A percentile compares a stretch with the other conserved stretches of the same genome.
Evolutionary conservation across 345 rosid genomes (phyloP).

Genomic region (Acer negundo): DNA sequence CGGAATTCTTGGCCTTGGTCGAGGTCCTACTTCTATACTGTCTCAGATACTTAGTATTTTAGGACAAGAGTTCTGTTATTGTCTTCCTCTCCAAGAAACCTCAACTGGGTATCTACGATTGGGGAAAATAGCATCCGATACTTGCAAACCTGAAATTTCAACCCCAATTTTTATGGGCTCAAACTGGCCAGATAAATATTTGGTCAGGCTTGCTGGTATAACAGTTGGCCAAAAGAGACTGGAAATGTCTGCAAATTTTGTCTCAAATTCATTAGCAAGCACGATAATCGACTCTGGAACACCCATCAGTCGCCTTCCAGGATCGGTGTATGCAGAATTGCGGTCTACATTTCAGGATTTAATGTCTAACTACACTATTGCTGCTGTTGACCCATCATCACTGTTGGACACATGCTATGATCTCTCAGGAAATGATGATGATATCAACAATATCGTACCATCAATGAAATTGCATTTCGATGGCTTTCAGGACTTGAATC

Average conservation of each 20-base stretch:
- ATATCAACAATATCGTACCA: neutral
- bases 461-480: conserved; percentile 30
- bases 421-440: neutral
- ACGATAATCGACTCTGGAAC: no score
- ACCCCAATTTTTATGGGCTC: neutral
- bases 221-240: conserved; percentile 19
- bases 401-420: conserved; percentile 31
- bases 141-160: conserved; percentile 9
- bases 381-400: no score
- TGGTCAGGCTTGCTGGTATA: conserved; percentile 21
- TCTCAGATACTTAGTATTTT: conserved; percentile 16
- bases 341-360: neutral
- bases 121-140: conserved; percentile 10
- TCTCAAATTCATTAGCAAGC: no score
- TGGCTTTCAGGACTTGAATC: conserved; percentile 9
- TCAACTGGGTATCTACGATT: conserved; percentile 20
- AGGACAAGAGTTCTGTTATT: conserved; percentile 20
- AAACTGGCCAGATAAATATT: neutral
- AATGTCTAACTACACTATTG: conserved; percentile 19
- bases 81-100: conserved; percentile 19
- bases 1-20: conserved; percentile 29
- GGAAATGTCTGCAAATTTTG: neutral
- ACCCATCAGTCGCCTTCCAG: no score
- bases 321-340: no score
- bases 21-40: neutral